Evolutionary conservation across 129 eudicot genomes (phyloP).

Genomic region (Escallonia herrerae): DNA sequence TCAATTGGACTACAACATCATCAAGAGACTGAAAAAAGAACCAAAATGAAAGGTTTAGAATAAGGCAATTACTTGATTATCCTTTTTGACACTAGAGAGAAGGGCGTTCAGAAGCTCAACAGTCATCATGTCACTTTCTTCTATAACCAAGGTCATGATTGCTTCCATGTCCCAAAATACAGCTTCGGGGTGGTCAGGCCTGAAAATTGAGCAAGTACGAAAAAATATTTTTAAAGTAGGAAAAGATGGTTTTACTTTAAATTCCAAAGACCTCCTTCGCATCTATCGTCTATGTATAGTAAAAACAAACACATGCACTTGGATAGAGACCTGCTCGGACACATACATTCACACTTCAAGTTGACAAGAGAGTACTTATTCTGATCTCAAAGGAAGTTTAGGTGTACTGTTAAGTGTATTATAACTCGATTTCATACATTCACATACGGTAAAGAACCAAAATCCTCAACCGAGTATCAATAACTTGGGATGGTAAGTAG

Average conservation of each 20-base stretch:
- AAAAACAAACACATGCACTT: not conserved
- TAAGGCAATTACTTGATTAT: slow-evolving; percentile 32
- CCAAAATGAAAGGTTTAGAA: not conserved
- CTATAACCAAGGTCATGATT: slow-evolving; percentile 55
- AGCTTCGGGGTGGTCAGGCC: slow-evolving; percentile 37
- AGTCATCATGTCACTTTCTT: slow-evolving; percentile 68
- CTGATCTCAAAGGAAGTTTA: too few relatives aligned
- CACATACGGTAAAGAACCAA: too few relatives aligned
- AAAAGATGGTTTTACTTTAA: not conserved
- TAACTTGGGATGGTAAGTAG: too few relatives aligned
- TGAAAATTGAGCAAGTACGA: slow-evolving; percentile 20
- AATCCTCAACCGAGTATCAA: too few relatives aligned
- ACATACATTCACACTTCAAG: too few relatives aligned
- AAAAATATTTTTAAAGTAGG: not conserved
- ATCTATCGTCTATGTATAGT: not conserved
- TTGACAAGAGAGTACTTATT: too few relatives aligned
- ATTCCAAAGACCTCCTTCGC: not conserved
- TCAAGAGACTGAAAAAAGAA: not conserved
- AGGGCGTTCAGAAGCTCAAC: slow-evolving; percentile 47
- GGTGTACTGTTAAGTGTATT: too few relatives aligned
- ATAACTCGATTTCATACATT: too few relatives aligned
- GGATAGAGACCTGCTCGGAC: not conserved
- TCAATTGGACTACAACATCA: not conserved
- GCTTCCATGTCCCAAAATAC: slow-evolving; percentile 53
- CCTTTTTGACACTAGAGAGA: slow-evolving; percentile 44